Conservation (phyloP, 2,329 filamentous ascomycete genomes). For the Fusarium siculi region DNA sequence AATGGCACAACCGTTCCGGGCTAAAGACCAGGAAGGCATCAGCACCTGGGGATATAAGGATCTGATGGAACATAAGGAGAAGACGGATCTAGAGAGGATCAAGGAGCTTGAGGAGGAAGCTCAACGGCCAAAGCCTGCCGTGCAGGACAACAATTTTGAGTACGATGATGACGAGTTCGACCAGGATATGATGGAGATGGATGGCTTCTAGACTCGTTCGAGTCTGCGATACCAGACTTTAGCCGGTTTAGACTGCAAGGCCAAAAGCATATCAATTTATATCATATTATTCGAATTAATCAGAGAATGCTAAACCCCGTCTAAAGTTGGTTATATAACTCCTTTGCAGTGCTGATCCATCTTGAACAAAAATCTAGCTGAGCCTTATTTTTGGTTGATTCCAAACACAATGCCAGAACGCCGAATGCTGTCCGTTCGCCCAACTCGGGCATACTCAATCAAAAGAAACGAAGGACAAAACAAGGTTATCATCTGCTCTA, state of each 20-base stretch:
- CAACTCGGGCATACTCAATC: constrained; percentile 2
- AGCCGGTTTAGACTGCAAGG: background rate
- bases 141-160: constrained; percentile 56
- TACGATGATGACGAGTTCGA: constrained; percentile 65
- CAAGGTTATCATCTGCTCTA: background rate
- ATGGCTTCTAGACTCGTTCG: constrained; percentile 46
- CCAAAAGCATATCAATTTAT: constrained; percentile 14
- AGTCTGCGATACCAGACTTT: background rate
- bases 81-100: constrained; percentile 75
- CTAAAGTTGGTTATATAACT: background rate
- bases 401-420: background rate
- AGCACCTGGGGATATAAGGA: constrained; percentile 90
- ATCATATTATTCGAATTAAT: constrained; percentile 22
- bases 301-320: background rate
- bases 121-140: constrained; percentile 39
- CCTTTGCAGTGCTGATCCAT: background rate
- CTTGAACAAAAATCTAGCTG: constrained; percentile 2
- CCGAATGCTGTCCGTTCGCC: background rate
- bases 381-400: background rate
- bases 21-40: constrained; percentile 88
- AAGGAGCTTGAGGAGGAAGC: constrained; percentile 65
- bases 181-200: constrained; percentile 66
- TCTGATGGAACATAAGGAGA: constrained; percentile 80
- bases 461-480: background rate
- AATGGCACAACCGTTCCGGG: constrained; percentile 91